Evolutionary conservation across 306 rosid genomes (phyloP).

Genomic region (Aeschynomene evenia): DNA sequence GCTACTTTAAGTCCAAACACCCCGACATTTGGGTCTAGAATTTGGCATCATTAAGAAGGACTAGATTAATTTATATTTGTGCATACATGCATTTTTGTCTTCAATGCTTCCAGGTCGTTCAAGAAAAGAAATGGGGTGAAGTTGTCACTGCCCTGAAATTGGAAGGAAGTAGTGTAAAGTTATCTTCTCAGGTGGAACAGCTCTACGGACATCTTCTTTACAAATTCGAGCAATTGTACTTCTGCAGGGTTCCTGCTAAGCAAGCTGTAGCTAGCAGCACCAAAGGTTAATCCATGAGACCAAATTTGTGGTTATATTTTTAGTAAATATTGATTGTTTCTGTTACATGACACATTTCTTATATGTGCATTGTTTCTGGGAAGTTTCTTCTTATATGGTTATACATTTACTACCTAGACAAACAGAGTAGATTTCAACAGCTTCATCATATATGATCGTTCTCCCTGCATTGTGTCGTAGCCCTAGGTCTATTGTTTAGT

Average conservation of each 20-base stretch:
- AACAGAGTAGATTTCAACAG: background rate
- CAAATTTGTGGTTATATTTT: background rate
- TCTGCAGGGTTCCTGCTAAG: slow-evolving; percentile 30
- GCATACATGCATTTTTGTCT: background rate
- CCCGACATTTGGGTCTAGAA: background rate
- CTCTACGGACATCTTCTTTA: slow-evolving; percentile 38
- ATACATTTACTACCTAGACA: background rate
- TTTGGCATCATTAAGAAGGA: background rate
- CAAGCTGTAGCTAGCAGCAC: slow-evolving; percentile 3
- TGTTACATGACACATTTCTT: background rate
- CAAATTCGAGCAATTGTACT: slow-evolving; percentile 41
- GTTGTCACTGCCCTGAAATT: slow-evolving; percentile 38
- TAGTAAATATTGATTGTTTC: background rate
- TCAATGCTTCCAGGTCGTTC: slow-evolving; percentile 33
- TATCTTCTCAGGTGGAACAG: slow-evolving; percentile 41
- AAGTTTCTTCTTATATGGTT: background rate
- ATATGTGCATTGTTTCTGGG: slow-evolving; percentile 4
- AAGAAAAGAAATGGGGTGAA: slow-evolving; percentile 48
- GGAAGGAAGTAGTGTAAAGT: slow-evolving; percentile 29
- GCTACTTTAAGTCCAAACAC: background rate
- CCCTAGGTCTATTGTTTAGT: no score
- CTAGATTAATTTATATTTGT: background rate
- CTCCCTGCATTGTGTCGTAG: slow-evolving; percentile 21
- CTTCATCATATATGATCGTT: slow-evolving; percentile 6
- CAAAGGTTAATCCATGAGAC: slow-evolving; percentile 24